Percentiles rank a stretch among this genome's conserved stretches.
Evolutionary conservation across 1,284 basidiomycete species (phyloP).

Genomic region (Boletus semigastroideus): DNA sequence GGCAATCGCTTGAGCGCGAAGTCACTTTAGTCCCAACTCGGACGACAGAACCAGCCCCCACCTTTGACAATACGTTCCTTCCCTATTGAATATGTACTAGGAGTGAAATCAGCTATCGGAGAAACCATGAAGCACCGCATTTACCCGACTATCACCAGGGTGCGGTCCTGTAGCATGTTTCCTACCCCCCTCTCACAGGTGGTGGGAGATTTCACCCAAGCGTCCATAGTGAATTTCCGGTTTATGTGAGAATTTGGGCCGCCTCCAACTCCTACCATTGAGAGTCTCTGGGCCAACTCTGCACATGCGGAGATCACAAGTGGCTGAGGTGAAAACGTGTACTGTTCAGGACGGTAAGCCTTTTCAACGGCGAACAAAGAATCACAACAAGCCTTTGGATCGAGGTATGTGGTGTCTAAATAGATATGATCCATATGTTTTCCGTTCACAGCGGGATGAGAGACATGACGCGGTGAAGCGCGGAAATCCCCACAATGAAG

Average conservation of each 20-base stretch:
- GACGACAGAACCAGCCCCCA: conserved; percentile 27
- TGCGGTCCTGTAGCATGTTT: conserved; percentile 31
- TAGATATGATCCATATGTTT: conserved; percentile 87
- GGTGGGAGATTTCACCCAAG: conserved; percentile 33
- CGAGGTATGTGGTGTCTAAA: conserved; percentile 95
- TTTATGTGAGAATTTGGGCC: conserved; percentile 18
- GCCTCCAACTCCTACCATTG: conserved; percentile 40
- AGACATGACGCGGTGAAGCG: conserved; percentile 79
- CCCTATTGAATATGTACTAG: conserved; percentile 92
- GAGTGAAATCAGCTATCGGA: conserved; percentile 5
- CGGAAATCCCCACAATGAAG: conserved; percentile 96
- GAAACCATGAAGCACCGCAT: conserved; percentile 14
- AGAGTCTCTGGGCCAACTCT: conserved; percentile 68
- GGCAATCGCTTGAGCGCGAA: conserved; percentile 68
- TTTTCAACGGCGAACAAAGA: background rate
- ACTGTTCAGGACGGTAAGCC: conserved; percentile 43
- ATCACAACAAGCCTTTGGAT: conserved; percentile 64
- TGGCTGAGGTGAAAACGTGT: conserved; percentile 94
- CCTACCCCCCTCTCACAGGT: conserved; percentile 35
- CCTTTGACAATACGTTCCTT: conserved; percentile 98
- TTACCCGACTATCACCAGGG: conserved; percentile 88
- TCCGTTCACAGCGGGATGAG: conserved; percentile 78
- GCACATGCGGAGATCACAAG: conserved; percentile 92
- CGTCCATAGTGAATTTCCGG: conserved; percentile 40
- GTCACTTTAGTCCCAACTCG: background rate